Base-by-base conservation (phyloP, 176 grass and related monocot species). In the Avena atlantica region DNA sequence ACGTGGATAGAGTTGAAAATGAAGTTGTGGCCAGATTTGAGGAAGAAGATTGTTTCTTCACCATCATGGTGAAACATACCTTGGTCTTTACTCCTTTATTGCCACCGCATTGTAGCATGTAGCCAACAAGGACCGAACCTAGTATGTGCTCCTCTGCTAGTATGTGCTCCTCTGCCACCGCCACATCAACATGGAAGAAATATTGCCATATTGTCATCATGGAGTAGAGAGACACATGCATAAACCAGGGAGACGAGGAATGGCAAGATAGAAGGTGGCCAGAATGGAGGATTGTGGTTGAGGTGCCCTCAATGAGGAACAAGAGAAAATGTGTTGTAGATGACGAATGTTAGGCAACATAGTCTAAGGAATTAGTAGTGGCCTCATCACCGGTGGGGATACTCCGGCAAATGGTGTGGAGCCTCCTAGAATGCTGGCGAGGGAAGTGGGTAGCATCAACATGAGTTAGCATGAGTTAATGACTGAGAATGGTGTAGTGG, bases 21-120 rank as follows among this genome's bases (percentile, higher is more conserved):
- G 44, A 0, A 45, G 8, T 1, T 45, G 1, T 45, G 44, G 44
- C 44, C 44, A 8, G 44, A 45, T 45, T 45, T 45, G 1, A 45
- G 44, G 44, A 45, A 45, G 2, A 10, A 60, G 19, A 19, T 10
- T 8, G 57, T 8, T 21, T 21, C 8, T 3, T 61, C 58, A 21
- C n/a, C 0, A 0, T 9, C 3, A 2, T 21, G n/a, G 58, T 21
- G 8, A 20, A 2, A 61, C 9, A 9, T 0, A 9, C 57, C 58
- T 2, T 6, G 37, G 6, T 60, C 20, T 21, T 2, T 9, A 20
- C 0, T 59, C 56, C 56, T 60, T 60, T 60, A 2, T 21, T 60
- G 20, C 8, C 6, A 6, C 2, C 3, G 57, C 2, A 20, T 1
- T 2, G 10, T 3, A 0, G 6, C 8, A 8, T 1, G 0, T 40